These are phyloP conservation scores for Macrolepiota dolichaula DNA, from an alignment of 768 basidiomycete species.

Conservation along the genomic window DNA sequence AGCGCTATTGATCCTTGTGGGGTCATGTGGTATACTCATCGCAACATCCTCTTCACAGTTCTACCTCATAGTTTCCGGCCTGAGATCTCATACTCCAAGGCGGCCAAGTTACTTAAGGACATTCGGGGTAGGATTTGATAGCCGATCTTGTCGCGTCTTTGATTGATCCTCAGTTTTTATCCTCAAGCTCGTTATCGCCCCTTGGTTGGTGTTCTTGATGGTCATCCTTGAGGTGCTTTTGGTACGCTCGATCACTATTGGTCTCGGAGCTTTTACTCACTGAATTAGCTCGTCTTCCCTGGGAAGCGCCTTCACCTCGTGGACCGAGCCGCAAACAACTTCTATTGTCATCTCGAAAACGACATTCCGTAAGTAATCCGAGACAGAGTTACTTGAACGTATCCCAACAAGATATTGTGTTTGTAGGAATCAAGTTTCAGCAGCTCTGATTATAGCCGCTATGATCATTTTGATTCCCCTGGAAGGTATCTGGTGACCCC, in stretches of 20 bases:
- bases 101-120: neutral
- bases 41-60: neutral
- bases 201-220: conserved; percentile 8
- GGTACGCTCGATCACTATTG: neutral
- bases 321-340: neutral
- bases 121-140: neutral
- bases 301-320: conserved; percentile 2
- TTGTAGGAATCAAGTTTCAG: neutral
- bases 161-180: neutral
- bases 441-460: neutral
- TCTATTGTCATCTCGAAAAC: conserved; percentile 7
- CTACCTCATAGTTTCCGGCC: neutral
- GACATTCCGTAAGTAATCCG: neutral
- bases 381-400: too few relatives aligned
- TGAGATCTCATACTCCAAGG: neutral
- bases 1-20: neutral
- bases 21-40: neutral
- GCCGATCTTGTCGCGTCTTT: neutral
- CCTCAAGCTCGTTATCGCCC: neutral
- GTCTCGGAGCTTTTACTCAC: neutral
- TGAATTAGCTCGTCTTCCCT: neutral
- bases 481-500: conserved; percentile 1
- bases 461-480: conserved; percentile 3
- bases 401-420: neutral
- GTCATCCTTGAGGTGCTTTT: conserved; percentile 7